Evolutionary conservation across 2,329 filamentous ascomycete species (phyloP).

Genomic region (Trichophaea hybrida): DNA sequence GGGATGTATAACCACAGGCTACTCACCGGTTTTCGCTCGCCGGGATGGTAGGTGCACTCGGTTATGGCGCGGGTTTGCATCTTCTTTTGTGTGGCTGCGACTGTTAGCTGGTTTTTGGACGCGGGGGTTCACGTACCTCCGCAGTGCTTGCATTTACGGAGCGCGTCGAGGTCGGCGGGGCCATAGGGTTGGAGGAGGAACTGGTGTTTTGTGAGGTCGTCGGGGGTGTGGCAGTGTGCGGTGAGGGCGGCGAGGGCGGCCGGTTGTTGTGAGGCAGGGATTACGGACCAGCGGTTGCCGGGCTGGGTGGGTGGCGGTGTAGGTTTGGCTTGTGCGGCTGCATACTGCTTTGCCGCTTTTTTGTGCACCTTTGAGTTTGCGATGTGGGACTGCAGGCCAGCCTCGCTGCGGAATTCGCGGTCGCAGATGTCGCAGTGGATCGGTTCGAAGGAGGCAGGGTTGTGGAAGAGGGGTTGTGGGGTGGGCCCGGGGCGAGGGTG

Average conservation of each 20-base stretch:
- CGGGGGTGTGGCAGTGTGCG: not conserved
- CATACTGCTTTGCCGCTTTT: not conserved
- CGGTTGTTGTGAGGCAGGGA: not conserved
- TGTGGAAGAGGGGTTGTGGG: too few relatives aligned
- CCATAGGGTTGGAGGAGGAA: not conserved
- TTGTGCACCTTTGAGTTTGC: not conserved
- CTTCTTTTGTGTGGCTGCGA: not conserved
- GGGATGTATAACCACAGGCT: not conserved
- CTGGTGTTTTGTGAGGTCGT: not conserved
- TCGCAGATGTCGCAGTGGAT: conserved; percentile 1
- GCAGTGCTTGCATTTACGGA: not conserved
- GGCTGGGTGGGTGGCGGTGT: too few relatives aligned
- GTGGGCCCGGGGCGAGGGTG: too few relatives aligned
- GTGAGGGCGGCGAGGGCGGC: not conserved
- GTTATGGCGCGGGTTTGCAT: not conserved
- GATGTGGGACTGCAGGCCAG: not conserved
- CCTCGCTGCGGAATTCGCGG: not conserved
- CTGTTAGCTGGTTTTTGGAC: not conserved
- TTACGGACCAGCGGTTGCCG: not conserved
- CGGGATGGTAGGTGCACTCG: not conserved
- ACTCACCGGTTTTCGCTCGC: not conserved
- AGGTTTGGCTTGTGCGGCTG: too few relatives aligned
- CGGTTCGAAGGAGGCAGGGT: too few relatives aligned
- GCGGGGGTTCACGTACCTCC: not conserved
- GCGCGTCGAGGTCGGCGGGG: not conserved